Conservation (phyloP, 148 eudicot genomes). For the Vaccinium myrtillus region DNA sequence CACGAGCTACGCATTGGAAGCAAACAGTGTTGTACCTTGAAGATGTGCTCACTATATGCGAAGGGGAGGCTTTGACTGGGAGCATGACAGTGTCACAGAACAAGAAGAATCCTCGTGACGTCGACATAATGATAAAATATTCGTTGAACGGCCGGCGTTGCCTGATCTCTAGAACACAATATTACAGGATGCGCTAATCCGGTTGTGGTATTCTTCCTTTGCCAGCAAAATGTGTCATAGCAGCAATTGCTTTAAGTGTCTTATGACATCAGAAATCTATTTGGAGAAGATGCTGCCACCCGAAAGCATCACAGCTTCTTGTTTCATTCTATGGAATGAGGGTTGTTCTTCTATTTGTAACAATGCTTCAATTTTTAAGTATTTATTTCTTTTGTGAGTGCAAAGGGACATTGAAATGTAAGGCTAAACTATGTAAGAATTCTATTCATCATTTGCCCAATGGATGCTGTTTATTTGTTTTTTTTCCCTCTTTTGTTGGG, state of each 20-base stretch:
- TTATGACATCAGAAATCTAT: not conserved
- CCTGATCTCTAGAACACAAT: constrained; percentile 68
- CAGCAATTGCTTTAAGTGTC: not conserved
- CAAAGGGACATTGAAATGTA: not conserved
- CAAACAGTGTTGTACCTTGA: constrained; percentile 95
- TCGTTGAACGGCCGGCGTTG: constrained; percentile 72
- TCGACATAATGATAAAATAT: constrained; percentile 77
- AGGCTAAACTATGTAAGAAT: not conserved
- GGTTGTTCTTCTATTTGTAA: not conserved
- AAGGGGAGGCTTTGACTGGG: constrained; percentile 78
- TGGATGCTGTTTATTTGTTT: not conserved
- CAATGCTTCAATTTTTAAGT: not conserved
- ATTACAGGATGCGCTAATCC: constrained; percentile 71
- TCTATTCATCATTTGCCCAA: constrained; percentile 3
- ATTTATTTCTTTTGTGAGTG: not conserved
- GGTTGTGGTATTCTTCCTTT: not conserved
- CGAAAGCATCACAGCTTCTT: not conserved
- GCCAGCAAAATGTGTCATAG: not conserved
- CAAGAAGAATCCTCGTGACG: constrained; percentile 94
- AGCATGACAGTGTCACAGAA: constrained; percentile 80
- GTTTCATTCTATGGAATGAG: not conserved
- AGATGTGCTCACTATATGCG: constrained; percentile 76
- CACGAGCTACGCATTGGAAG: constrained; percentile 91
- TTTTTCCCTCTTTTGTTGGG: not conserved
- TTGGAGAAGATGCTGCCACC: not conserved